These are phyloP conservation scores for Ilyonectria mors-panacis DNA, from an alignment of 2,329 filamentous ascomycete species.

Conservation along the genomic window DNA sequence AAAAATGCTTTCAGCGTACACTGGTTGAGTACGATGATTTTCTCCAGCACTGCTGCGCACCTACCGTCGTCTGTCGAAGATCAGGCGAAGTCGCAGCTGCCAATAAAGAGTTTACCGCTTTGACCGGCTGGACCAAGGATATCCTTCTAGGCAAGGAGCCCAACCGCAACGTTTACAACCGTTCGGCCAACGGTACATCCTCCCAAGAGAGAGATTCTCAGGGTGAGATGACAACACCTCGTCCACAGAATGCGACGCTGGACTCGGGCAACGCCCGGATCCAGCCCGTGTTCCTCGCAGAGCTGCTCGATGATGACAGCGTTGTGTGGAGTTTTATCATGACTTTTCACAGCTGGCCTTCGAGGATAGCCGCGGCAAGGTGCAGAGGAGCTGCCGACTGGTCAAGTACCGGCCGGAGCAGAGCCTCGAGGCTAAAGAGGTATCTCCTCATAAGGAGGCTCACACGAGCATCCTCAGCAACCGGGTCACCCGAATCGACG, in stretches of 20 bases:
- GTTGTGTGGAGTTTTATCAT: slow-evolving; percentile 94
- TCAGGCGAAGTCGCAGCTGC: slow-evolving; percentile 96
- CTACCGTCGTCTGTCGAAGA: slow-evolving; percentile 90
- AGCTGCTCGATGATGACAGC: slow-evolving; percentile 93
- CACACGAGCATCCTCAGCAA: slow-evolving; percentile 67
- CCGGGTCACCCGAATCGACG: slow-evolving; percentile 74
- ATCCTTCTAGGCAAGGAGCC: slow-evolving; percentile 89
- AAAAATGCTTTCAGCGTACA: slow-evolving; percentile 95
- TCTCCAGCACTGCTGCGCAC: slow-evolving; percentile 88
- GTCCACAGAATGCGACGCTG: slow-evolving; percentile 61
- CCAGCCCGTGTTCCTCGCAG: slow-evolving; percentile 90
- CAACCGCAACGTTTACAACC: slow-evolving; percentile 77
- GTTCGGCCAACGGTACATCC: slow-evolving; percentile 59
- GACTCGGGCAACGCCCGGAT: slow-evolving; percentile 65
- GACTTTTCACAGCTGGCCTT: slow-evolving; percentile 95
- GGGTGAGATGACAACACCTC: slow-evolving; percentile 66
- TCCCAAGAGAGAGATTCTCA: slow-evolving; percentile 52
- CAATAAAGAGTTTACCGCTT: slow-evolving; percentile 95
- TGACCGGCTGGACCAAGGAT: slow-evolving; percentile 95
- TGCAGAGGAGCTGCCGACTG: slow-evolving; percentile 86
- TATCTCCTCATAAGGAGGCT: slow-evolving; percentile 62
- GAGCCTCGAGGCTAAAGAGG: slow-evolving; percentile 59
- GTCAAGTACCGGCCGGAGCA: slow-evolving; percentile 91
- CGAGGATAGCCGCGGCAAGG: slow-evolving; percentile 88
- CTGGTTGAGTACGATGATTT: slow-evolving; percentile 95